Evolutionary conservation across 345 rosid species (phyloP).

Genomic region (Eucalyptus victrix): DNA sequence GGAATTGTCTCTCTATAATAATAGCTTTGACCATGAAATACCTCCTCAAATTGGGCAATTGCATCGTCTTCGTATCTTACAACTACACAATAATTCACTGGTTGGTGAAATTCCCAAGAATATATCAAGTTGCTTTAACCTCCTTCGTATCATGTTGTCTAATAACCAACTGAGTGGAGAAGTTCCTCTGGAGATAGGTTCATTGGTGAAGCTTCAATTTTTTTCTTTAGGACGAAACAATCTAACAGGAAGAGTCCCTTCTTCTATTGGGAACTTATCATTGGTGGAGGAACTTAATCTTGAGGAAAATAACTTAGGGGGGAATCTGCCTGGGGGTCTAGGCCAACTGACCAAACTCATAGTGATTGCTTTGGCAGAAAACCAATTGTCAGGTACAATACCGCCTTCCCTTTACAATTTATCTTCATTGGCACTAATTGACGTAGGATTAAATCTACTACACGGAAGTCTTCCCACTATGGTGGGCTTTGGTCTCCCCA

Average conservation of each 20-base stretch:
- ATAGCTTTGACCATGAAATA: not conserved
- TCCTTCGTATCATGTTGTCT: no score
- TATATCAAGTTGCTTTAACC: no score
- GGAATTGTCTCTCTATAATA: not conserved
- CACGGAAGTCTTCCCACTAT: constrained; percentile 6
- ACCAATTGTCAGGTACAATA: not conserved
- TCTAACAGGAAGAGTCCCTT: not conserved
- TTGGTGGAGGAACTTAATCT: not conserved
- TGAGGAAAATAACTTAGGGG: not conserved
- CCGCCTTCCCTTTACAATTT: constrained; percentile 11
- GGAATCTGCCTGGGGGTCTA: not conserved
- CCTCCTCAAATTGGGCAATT: not conserved
- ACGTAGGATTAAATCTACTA: not conserved
- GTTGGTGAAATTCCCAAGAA: no score
- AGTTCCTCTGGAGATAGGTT: not conserved
- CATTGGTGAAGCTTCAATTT: not conserved
- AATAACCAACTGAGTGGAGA: not conserved
- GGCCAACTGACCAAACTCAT: not conserved
- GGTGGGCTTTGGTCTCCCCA: not conserved
- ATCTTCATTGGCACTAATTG: not conserved
- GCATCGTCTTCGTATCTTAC: no score
- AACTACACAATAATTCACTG: no score
- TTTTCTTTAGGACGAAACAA: not conserved
- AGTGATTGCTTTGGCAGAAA: not conserved
- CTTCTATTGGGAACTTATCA: not conserved